Evolutionary conservation across 2,329 filamentous ascomycete genomes (phyloP).

Genomic region (Hymenoscyphus fructigenus): DNA sequence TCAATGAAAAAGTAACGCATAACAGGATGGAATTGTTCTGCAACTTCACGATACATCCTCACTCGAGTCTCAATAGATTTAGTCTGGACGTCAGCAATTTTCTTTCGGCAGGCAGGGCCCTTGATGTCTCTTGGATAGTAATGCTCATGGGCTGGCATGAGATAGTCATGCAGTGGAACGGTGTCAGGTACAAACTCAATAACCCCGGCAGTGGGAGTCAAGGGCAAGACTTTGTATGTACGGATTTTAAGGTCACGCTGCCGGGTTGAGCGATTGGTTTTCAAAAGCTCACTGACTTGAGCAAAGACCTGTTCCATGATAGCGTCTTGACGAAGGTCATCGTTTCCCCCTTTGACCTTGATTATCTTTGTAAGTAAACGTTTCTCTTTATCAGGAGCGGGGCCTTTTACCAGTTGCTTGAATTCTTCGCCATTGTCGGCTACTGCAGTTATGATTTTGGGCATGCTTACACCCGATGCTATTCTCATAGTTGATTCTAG

Average conservation of each 20-base stretch:
- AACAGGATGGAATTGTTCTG: conserved; percentile 82
- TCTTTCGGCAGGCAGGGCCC: conserved; percentile 71
- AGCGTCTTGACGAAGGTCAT: conserved; percentile 93
- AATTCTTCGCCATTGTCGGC: conserved; percentile 76
- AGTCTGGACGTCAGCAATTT: conserved; percentile 71
- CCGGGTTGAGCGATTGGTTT: conserved; percentile 80
- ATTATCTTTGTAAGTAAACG: conserved; percentile 24
- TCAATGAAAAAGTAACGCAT: conserved; percentile 98
- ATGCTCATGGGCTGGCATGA: conserved; percentile 84
- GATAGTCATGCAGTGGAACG: conserved; percentile 84
- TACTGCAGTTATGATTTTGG: conserved; percentile 85
- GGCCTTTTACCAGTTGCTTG: conserved; percentile 70
- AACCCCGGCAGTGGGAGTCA: conserved; percentile 81
- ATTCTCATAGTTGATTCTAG: conserved; percentile 79
- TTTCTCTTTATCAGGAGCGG: neutral
- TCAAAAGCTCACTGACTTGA: conserved; percentile 86
- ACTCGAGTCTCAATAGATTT: conserved; percentile 70
- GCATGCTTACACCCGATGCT: conserved; percentile 85
- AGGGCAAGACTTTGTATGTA: conserved; percentile 93
- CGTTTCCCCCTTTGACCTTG: conserved; percentile 87
- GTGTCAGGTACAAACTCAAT: conserved; percentile 98
- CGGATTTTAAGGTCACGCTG: conserved; percentile 87
- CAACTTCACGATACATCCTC: conserved; percentile 73
- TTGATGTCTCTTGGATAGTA: conserved; percentile 87
- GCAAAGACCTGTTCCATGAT: conserved; percentile 99